These are phyloP conservation scores for Colletotrichum sp. DNA, from an alignment of 2,329 filamentous ascomycete species.

Conservation along the genomic window DNA sequence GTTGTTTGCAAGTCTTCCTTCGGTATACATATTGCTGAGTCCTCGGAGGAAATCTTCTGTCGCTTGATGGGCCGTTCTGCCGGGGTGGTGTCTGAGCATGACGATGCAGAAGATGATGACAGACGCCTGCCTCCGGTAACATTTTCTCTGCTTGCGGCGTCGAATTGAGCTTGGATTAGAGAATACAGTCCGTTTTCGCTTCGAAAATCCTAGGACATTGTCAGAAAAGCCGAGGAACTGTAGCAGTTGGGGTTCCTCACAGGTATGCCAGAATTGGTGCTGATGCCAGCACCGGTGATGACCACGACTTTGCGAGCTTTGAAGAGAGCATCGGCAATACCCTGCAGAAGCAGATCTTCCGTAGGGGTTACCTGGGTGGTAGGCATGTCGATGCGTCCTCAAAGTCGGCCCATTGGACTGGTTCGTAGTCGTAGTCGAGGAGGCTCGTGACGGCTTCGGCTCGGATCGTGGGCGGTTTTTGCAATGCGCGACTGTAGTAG, in stretches of 20 bases:
- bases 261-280: conserved; percentile 77
- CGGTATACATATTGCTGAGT: conserved; percentile 2
- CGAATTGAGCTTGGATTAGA: conserved; percentile 71
- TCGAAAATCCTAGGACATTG: conserved; percentile 64
- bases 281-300: conserved; percentile 75
- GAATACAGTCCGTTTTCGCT: conserved; percentile 76
- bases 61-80: conserved; percentile 33
- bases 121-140: background rate
- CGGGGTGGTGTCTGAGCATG: background rate
- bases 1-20: background rate
- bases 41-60: conserved; percentile 32
- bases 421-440: background rate
- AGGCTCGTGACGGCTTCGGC: background rate
- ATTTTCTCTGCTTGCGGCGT: conserved; percentile 46
- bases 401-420: conserved; percentile 16
- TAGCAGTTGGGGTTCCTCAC: conserved; percentile 47
- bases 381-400: conserved; percentile 51
- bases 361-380: conserved; percentile 58
- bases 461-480: background rate
- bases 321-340: conserved; percentile 66
- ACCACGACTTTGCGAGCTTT: conserved; percentile 73
- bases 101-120: conserved; percentile 4
- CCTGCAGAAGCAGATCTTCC: conserved; percentile 60
- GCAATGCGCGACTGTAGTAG: background rate
- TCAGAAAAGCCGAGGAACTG: background rate